Percentiles rank a stretch among this genome's conserved stretches.
Conservation (phyloP, 352 stramenopile species). For the Globisporangium polare region DNA sequence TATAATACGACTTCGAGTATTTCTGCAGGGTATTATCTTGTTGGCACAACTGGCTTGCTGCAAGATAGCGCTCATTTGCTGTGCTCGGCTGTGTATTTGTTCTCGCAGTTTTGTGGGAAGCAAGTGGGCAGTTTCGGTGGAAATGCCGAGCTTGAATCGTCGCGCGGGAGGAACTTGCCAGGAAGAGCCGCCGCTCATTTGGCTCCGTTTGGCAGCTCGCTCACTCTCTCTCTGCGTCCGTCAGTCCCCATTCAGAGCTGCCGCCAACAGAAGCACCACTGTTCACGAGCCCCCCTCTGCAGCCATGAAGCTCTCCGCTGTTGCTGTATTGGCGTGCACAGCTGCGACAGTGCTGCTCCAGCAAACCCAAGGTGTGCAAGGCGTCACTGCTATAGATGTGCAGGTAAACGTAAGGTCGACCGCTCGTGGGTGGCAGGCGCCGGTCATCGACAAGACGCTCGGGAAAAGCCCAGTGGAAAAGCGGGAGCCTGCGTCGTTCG, state of each 20-base stretch:
- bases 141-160: neutral
- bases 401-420: neutral
- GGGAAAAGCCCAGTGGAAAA: neutral
- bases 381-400: neutral
- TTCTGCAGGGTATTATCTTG: neutral
- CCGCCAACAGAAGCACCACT: neutral
- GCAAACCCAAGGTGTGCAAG: neutral
- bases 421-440: slow-evolving; percentile 4
- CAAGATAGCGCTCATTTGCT: neutral
- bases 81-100: neutral
- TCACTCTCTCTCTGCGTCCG: neutral
- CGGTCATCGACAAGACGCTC: slow-evolving; percentile 6
- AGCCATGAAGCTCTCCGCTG: neutral
- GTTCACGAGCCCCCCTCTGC: neutral
- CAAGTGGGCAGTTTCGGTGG: neutral
- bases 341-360: neutral
- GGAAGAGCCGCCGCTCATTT: neutral
- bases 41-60: neutral
- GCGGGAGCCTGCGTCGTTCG: neutral
- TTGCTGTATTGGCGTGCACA: neutral
- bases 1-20: too few species aligned
- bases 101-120: neutral
- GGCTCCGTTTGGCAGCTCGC: neutral
- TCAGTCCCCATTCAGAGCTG: neutral
- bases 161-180: neutral